These are phyloP conservation scores for Didymella pinodella DNA, from an alignment of 2,329 filamentous ascomycete species.

Conservation along the genomic window DNA sequence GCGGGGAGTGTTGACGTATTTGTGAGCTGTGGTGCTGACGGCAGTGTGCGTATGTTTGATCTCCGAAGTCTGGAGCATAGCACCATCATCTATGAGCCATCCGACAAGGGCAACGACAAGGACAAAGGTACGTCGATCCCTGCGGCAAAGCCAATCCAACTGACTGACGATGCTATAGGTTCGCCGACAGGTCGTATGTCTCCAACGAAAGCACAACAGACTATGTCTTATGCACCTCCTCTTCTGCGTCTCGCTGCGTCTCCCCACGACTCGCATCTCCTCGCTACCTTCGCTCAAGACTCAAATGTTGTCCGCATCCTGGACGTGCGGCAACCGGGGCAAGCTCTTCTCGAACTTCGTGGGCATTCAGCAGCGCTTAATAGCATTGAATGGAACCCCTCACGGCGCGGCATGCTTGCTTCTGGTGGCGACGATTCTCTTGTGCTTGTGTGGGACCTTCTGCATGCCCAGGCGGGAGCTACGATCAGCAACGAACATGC, in stretches of 20 bases:
- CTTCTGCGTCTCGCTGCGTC: constrained; percentile 85
- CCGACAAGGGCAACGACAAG: constrained; percentile 72
- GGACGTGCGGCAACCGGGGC: constrained; percentile 93
- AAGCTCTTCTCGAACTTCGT: constrained; percentile 90
- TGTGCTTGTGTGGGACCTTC: constrained; percentile 91
- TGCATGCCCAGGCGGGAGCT: constrained; percentile 69
- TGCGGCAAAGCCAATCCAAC: too few species aligned
- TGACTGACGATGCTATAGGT: constrained; percentile 39
- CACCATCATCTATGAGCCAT: constrained; percentile 98
- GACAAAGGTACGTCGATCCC: constrained; percentile 51
- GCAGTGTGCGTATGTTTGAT: constrained; percentile 98
- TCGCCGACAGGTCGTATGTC: constrained; percentile 65
- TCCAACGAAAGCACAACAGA: constrained; percentile 78
- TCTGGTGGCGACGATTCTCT: constrained; percentile 92
- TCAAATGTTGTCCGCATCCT: constrained; percentile 92
- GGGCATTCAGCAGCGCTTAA: constrained; percentile 88
- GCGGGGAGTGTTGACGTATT: constrained; percentile 99
- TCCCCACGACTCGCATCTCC: constrained; percentile 91
- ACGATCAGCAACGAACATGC: constrained; percentile 55
- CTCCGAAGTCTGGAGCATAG: constrained; percentile 94
- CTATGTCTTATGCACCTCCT: constrained; percentile 70
- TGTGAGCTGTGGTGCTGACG: constrained; percentile 95
- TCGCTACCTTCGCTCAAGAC: constrained; percentile 96
- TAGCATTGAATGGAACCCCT: constrained; percentile 94
- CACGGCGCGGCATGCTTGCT: constrained; percentile 84